Percentiles rank a stretch among this genome's conserved stretches.
phyloP scores from a whole-genome alignment of 257 asterid genomes.

The Linderniella brevidens region DNA sequence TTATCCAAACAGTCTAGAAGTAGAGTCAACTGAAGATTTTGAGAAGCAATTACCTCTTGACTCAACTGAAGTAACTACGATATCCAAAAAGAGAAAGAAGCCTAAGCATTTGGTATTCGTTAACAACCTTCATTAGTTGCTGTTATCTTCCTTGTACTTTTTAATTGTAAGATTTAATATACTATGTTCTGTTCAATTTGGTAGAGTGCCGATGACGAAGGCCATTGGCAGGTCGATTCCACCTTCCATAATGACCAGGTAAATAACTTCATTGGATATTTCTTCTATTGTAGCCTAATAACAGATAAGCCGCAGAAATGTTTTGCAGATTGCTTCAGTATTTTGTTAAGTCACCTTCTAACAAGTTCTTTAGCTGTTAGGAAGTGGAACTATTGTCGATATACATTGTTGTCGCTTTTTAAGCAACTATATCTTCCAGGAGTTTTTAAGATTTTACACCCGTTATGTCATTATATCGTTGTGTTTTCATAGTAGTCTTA shows the following conservation, averaged over 20 bases:
- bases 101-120: conserved; percentile 50
- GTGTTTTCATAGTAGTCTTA: background rate
- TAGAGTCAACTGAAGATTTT: conserved; percentile 55
- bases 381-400: too few relatives aligned
- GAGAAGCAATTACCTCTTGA: conserved; percentile 54
- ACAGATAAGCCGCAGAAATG: background rate
- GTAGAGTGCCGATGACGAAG: conserved; percentile 56
- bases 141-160: conserved; percentile 8
- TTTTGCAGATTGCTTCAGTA: background rate
- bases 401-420: too few relatives aligned
- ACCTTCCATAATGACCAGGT: conserved; percentile 82
- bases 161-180: background rate
- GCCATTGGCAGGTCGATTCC: conserved; percentile 60
- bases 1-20: conserved; percentile 50
- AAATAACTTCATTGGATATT: conserved; percentile 3
- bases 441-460: too few relatives aligned
- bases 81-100: conserved; percentile 80
- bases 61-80: conserved; percentile 50
- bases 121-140: conserved; percentile 9
- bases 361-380: too few relatives aligned
- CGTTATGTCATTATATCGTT: too few relatives aligned
- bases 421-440: too few relatives aligned
- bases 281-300: background rate
- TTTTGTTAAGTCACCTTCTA: too few relatives aligned
- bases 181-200: conserved; percentile 12